Conservation (phyloP, 306 rosid species). For the Pterocarpus santalinus region DNA sequence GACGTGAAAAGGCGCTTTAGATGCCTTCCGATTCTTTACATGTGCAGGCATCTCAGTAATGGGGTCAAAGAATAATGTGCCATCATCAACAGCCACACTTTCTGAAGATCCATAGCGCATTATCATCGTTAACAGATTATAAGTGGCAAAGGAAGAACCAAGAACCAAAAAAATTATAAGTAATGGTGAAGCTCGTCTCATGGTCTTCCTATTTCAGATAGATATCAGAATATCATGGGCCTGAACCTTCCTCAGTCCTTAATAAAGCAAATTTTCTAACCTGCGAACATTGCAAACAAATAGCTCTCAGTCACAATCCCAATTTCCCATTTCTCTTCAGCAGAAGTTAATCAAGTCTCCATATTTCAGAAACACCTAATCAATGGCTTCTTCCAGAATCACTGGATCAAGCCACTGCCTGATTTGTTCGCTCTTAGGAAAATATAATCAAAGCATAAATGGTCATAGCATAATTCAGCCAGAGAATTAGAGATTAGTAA, state of each 20-base stretch:
- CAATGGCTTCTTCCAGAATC: too few species aligned
- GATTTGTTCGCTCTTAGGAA: not conserved
- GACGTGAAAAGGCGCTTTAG: slow-evolving; percentile 75
- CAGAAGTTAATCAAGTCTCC: slow-evolving; percentile 31
- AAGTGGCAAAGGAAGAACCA: slow-evolving; percentile 82
- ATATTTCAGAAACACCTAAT: slow-evolving; percentile 5
- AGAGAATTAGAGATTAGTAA: not conserved
- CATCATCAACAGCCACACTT: slow-evolving; percentile 44
- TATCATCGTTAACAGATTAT: slow-evolving; percentile 75
- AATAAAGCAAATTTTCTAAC: slow-evolving; percentile 49
- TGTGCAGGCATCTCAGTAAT: slow-evolving; percentile 78
- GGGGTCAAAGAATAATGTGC: slow-evolving; percentile 65
- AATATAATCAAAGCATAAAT: not conserved
- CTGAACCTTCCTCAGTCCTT: slow-evolving; percentile 46
- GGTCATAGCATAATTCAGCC: slow-evolving; percentile 4
- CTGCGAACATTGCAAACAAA: slow-evolving; percentile 42
- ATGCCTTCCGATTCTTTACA: slow-evolving; percentile 59
- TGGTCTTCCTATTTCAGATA: slow-evolving; percentile 62
- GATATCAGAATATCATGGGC: slow-evolving; percentile 51
- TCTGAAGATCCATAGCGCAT: slow-evolving; percentile 66
- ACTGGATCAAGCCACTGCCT: too few species aligned
- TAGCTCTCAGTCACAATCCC: slow-evolving; percentile 24
- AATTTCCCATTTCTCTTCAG: slow-evolving; percentile 38
- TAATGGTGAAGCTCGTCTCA: slow-evolving; percentile 74
- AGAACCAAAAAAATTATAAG: slow-evolving; percentile 72